phyloP scores from a whole-genome alignment of 768 basidiomycete genomes.

The Sistotremastrum suecicum region DNA sequence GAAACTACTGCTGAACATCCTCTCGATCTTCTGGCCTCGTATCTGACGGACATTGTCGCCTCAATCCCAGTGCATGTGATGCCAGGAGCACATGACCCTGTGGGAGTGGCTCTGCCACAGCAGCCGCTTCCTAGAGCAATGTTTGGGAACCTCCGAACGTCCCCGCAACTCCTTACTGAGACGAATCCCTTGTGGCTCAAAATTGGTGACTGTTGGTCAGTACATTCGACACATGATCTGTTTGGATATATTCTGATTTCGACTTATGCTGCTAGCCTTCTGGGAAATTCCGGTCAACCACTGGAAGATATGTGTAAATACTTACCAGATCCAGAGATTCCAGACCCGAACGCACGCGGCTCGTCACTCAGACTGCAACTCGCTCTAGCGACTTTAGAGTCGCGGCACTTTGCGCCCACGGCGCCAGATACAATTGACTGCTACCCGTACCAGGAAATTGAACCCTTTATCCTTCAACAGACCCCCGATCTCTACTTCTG shows the following conservation, averaged over 20 bases:
- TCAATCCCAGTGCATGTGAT: slow-evolving; percentile 78
- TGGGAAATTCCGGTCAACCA: slow-evolving; percentile 87
- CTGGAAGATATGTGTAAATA: slow-evolving; percentile 95
- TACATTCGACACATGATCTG: slow-evolving; percentile 8
- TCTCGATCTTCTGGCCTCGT: slow-evolving; percentile 47
- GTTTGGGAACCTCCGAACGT: slow-evolving; percentile 51
- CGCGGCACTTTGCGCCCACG: slow-evolving; percentile 97
- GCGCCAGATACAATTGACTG: slow-evolving; percentile 99
- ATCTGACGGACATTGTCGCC: slow-evolving; percentile 62
- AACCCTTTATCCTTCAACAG: slow-evolving; percentile 80
- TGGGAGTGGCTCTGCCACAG: slow-evolving; percentile 83
- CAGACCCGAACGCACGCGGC: slow-evolving; percentile 9
- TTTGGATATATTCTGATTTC: background rate
- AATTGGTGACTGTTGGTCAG: slow-evolving; percentile 32
- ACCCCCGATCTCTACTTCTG: slow-evolving; percentile 85
- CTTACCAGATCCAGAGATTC: slow-evolving; percentile 43
- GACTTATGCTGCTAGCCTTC: slow-evolving; percentile 34
- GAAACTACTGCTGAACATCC: slow-evolving; percentile 65
- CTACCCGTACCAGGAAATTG: slow-evolving; percentile 76
- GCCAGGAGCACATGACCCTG: slow-evolving; percentile 79
- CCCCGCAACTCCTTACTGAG: slow-evolving; percentile 55
- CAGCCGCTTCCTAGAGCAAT: slow-evolving; percentile 87
- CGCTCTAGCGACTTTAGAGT: slow-evolving; percentile 66
- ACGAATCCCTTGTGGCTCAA: slow-evolving; percentile 86
- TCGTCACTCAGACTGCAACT: slow-evolving; percentile 54